Evolutionary conservation across 2,329 filamentous ascomycete species (phyloP), one percentile per base, ranked within the genome.

Genomic region (Colletotrichum lindemuthianum): DNA sequence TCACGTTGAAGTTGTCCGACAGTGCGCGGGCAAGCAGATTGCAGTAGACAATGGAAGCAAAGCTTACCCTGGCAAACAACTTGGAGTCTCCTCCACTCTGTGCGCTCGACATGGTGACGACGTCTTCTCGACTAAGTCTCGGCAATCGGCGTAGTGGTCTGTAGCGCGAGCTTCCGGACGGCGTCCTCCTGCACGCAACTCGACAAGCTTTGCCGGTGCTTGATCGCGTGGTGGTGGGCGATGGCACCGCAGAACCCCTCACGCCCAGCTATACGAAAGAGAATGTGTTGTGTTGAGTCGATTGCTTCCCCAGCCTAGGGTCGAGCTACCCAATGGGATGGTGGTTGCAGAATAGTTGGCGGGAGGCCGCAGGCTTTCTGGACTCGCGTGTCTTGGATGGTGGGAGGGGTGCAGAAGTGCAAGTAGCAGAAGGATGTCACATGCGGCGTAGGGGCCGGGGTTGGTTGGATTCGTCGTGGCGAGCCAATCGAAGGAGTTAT

Each of bases 1-100:
- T 40, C 34, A 37, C 37, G 34, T 45, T 36, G 39, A 34, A 4
- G 16, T n/a, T 43, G 16, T 56, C 47, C 41, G 39, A 48, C 43
- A 12, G 45, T 39, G 45, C 32, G 24, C 13, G 24, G 15, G 32
- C 54, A 24, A 55, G 63, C 10, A 51, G 33, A 49, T 39, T 57
- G 60, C 9, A 63, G 24, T 41, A 12, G 51, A 32, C 3, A 45
- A 52, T 8, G 37, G 51, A 65, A 59, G 45, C 45, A 67, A 66
- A 61, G 79, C 85, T 84, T 87, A 99, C 96, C 84, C 96, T 90
- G 79, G 96, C 95, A 84, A 99, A 99, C 82, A 99, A 90, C 88
- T 97, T 98, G 82, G 96, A 97, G 88, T 98, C 96, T 81, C 96
- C 93, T 82, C 92, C 92, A 79, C 88, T 81, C 68, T 82, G 81